phyloP scores from a whole-genome alignment of 2,329 filamentous ascomycete genomes.

The Mycosphaerella sp. region DNA sequence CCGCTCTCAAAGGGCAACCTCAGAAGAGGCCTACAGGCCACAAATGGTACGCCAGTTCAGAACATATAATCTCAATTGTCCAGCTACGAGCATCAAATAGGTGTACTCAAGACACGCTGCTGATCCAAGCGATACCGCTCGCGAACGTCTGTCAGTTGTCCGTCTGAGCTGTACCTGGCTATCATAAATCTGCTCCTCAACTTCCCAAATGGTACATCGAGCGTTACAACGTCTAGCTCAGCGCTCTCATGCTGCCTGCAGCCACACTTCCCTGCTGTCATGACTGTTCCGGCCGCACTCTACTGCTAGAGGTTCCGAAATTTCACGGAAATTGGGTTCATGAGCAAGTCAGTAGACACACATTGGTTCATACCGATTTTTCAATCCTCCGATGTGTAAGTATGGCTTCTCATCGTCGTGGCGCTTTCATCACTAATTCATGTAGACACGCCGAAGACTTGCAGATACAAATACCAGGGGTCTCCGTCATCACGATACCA shows the following conservation, averaged over 20 bases:
- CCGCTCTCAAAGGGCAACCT: conserved; percentile 9
- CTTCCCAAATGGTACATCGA: conserved; percentile 26
- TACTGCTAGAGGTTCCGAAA: conserved; percentile 13
- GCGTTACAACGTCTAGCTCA: conserved; percentile 5
- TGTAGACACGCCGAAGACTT: conserved; percentile 12
- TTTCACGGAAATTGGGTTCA: conserved; percentile 4
- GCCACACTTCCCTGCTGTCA: conserved; percentile 15
- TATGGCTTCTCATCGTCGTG: background rate
- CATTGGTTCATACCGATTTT: conserved; percentile 8
- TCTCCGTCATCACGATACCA: conserved; percentile 9
- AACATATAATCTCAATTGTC: conserved; percentile 16
- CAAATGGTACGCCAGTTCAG: conserved; percentile 14
- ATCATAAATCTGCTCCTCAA: conserved; percentile 26
- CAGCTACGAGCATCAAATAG: background rate
- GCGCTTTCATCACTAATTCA: background rate
- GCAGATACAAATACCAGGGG: conserved; percentile 5
- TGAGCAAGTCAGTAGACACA: conserved; percentile 5
- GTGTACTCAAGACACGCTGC: conserved; percentile 14
- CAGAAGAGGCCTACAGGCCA: conserved; percentile 11
- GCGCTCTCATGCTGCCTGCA: conserved; percentile 15
- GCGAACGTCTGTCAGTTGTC: conserved; percentile 13
- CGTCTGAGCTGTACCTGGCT: conserved; percentile 22
- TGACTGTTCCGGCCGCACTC: conserved; percentile 11
- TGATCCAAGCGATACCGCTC: conserved; percentile 16
- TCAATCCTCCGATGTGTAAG: conserved; percentile 4